These are phyloP conservation scores for Aspergillus biplanus DNA, from an alignment of 495 filamentous ascomycete genomes.

Conservation along the genomic window DNA sequence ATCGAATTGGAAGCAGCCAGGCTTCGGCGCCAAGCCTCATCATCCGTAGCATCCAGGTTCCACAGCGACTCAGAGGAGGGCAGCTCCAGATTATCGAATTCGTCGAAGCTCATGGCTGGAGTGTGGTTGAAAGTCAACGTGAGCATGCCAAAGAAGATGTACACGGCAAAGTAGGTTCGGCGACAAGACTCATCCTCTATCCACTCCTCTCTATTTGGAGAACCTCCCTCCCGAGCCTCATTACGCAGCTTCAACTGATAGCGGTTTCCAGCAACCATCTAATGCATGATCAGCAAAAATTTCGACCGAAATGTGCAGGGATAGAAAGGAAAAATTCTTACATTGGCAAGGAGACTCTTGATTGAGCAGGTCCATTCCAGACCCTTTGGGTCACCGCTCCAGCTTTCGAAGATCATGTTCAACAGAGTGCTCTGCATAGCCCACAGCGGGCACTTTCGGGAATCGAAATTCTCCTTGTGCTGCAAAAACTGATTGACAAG, in stretches of 20 bases:
- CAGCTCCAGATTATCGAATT: constrained; percentile 90
- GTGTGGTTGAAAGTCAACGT: constrained; percentile 98
- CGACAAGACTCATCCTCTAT: constrained; percentile 95
- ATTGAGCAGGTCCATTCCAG: constrained; percentile 99
- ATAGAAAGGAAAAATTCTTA: constrained; percentile 2
- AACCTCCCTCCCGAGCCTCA: constrained; percentile 79
- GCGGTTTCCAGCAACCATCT: constrained; percentile 94
- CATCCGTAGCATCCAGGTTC: constrained; percentile 83
- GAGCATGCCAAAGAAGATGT: constrained; percentile 97
- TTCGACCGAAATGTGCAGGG: background rate
- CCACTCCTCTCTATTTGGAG: constrained; percentile 86
- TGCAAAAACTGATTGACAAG: constrained; percentile 95
- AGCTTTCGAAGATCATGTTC: constrained; percentile 99
- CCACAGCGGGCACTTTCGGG: constrained; percentile 96
- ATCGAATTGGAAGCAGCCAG: constrained; percentile 69
- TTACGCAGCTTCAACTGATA: constrained; percentile 93
- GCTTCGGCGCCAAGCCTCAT: constrained; percentile 79
- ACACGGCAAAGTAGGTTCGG: constrained; percentile 98
- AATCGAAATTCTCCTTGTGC: constrained; percentile 98
- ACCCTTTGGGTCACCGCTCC: constrained; percentile 97
- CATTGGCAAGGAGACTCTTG: constrained; percentile 91
- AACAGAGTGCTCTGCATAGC: constrained; percentile 94
- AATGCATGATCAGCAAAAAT: constrained; percentile 3
- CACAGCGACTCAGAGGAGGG: constrained; percentile 94
- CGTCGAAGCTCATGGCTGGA: constrained; percentile 95